Evolutionary conservation across 306 rosid species (phyloP).

Genomic region (Neltuma alba): DNA sequence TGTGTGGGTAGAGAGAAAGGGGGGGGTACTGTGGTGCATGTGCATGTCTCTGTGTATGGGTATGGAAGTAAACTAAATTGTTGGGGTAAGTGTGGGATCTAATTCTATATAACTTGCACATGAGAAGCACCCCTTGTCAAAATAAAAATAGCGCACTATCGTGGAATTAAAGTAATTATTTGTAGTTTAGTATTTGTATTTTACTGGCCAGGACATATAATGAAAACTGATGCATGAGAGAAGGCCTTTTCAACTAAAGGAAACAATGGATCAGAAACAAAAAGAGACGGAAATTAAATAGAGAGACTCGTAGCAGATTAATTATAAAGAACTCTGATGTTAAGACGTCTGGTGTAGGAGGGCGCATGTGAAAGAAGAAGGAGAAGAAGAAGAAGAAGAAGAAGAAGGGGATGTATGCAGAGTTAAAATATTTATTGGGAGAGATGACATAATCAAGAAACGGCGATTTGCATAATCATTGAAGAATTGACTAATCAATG

Average conservation of each 20-base stretch:
- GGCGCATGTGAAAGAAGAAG: not conserved
- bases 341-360: no score
- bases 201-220: slow-evolving; percentile 9
- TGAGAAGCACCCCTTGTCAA: not conserved
- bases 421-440: not conserved
- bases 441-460: slow-evolving; percentile 12
- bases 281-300: not conserved
- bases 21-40: not conserved
- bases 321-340: not conserved
- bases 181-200: slow-evolving; percentile 24
- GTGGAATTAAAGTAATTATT: slow-evolving; percentile 28
- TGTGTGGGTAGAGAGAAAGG: not conserved
- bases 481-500: slow-evolving; percentile 16
- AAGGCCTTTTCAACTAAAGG: slow-evolving; percentile 10
- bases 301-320: not conserved
- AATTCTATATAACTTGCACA: not conserved
- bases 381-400: not conserved
- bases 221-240: not conserved
- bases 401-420: not conserved
- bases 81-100: not conserved
- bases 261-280: slow-evolving; percentile 13
- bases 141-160: not conserved
- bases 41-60: not conserved
- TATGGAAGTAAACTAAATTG: not conserved
- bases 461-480: slow-evolving; percentile 34